A percentile compares a stretch with the other conserved stretches of the same genome.
Evolutionary conservation across 768 basidiomycete genomes (phyloP).

Genomic region (Hydnomerulius pinastri): DNA sequence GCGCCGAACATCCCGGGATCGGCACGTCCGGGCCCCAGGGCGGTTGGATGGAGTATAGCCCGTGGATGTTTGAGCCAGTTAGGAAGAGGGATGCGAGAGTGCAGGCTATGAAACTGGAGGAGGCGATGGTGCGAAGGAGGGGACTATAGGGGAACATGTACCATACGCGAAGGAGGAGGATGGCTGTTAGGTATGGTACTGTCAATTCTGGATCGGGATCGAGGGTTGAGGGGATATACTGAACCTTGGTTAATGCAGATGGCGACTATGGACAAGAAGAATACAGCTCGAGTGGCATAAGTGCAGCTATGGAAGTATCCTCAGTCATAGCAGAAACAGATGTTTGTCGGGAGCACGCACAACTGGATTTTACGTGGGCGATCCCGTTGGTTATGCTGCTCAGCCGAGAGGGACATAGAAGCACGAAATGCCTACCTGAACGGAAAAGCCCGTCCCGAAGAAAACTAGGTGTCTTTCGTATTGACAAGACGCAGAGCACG

Average conservation of each 20-base stretch:
- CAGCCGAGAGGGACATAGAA: not conserved
- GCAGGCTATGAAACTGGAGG: conserved; percentile 5
- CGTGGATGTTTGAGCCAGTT: not conserved
- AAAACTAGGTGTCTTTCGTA: conserved; percentile 1
- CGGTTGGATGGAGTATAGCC: not conserved
- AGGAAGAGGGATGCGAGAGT: not conserved
- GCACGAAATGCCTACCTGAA: not conserved
- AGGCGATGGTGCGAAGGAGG: not conserved
- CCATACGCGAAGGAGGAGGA: conserved; percentile 13
- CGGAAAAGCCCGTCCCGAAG: not conserved
- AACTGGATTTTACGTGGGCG: not conserved
- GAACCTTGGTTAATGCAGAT: conserved; percentile 10
- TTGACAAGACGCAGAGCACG: no score
- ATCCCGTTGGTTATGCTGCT: not conserved
- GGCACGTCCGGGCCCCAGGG: not conserved
- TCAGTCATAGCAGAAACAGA: not conserved
- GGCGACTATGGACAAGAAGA: conserved; percentile 3
- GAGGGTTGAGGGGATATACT: not conserved
- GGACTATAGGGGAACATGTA: conserved; percentile 8
- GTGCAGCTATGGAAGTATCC: conserved; percentile 2
- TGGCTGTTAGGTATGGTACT: not conserved
- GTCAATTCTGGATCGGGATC: not conserved
- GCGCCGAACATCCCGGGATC: conserved; percentile 5
- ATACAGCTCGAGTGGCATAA: not conserved
- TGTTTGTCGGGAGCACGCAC: not conserved